phyloP scores from a whole-genome alignment of 2,329 filamentous ascomycete genomes.

The Ophiocordyceps camponoti-floridani region DNA sequence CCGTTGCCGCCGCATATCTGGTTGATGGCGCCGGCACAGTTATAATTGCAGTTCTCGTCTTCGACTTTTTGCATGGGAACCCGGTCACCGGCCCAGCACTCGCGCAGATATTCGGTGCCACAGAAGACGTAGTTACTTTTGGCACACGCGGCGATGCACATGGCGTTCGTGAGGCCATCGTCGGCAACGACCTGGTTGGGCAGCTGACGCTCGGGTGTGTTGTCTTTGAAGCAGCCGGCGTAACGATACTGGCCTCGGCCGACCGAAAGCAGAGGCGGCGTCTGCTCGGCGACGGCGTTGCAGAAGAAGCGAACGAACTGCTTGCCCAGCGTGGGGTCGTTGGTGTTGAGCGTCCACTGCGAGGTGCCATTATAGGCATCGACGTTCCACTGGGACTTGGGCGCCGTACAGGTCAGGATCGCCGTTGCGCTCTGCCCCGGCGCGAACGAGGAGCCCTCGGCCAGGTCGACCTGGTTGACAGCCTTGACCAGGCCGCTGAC shows the following conservation, averaged over 20 bases:
- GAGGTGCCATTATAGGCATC: constrained; percentile 29
- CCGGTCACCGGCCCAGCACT: constrained; percentile 36
- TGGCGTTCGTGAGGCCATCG: constrained; percentile 21
- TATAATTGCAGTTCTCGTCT: constrained; percentile 30
- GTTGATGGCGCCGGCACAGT: constrained; percentile 28
- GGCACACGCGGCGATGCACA: constrained; percentile 25
- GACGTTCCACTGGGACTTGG: constrained; percentile 37
- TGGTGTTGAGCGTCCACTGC: constrained; percentile 38
- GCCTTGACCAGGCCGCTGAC: constrained; percentile 33
- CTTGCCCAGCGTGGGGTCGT: constrained; percentile 33
- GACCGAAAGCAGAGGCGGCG: constrained; percentile 24
- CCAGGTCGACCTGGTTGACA: constrained; percentile 36
- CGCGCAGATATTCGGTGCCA: constrained; percentile 28
- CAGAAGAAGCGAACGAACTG: constrained; percentile 33
- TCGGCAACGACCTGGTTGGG: constrained; percentile 20
- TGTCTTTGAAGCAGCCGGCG: constrained; percentile 35
- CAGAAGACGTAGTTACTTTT: constrained; percentile 20
- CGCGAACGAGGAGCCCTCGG: constrained; percentile 32
- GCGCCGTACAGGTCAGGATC: constrained; percentile 33
- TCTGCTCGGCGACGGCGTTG: constrained; percentile 31
- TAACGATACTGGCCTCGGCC: constrained; percentile 32
- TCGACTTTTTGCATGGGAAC: constrained; percentile 24
- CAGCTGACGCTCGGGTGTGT: constrained; percentile 35
- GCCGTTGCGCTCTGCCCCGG: constrained; percentile 33
- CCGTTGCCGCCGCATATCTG: constrained; percentile 36